Conservation (phyloP, 192 early-diverging fungal species). For the Entomortierella lignicola region DNA sequence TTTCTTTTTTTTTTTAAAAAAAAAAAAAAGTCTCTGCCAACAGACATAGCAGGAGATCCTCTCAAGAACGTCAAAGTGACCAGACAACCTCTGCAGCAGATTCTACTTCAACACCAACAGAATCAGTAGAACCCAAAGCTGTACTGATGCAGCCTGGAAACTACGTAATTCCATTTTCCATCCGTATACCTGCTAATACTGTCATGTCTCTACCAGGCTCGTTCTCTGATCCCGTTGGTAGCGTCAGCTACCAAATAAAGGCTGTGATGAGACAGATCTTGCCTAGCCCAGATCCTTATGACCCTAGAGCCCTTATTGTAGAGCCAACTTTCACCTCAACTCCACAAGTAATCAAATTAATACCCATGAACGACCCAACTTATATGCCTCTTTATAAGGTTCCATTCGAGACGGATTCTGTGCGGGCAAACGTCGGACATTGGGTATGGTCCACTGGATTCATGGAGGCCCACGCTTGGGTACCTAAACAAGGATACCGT, state of each 20-base stretch:
- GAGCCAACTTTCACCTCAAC: slow-evolving; percentile 42
- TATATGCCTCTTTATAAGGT: slow-evolving; percentile 40
- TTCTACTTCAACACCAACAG: slow-evolving; percentile 13
- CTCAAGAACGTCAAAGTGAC: slow-evolving; percentile 9
- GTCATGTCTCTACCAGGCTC: slow-evolving; percentile 48
- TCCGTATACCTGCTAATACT: slow-evolving; percentile 39
- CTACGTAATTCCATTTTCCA: slow-evolving; percentile 54
- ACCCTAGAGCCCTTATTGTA: slow-evolving; percentile 25
- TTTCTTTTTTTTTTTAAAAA: neutral
- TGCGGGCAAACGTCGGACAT: slow-evolving; percentile 44
- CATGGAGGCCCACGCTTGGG: slow-evolving; percentile 51
- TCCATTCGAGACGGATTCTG: slow-evolving; percentile 46
- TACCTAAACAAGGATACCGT: slow-evolving; percentile 49
- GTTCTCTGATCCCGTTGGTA: slow-evolving; percentile 42
- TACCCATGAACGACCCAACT: slow-evolving; percentile 47
- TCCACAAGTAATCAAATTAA: slow-evolving; percentile 39
- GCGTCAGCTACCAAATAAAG: slow-evolving; percentile 36
- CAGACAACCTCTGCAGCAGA: slow-evolving; percentile 3
- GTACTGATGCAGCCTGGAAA: slow-evolving; percentile 52
- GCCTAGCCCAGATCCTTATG: slow-evolving; percentile 35
- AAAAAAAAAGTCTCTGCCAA: neutral
- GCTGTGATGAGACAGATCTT: slow-evolving; percentile 52
- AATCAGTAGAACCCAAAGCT: slow-evolving; percentile 36
- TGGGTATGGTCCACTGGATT: slow-evolving; percentile 54
- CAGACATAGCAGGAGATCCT: slow-evolving; percentile 15